Percentiles rank a stretch among this genome's conserved stretches.
Evolutionary conservation across 257 asterid genomes (phyloP).

Genomic region (Phtheirospermum japonicum): DNA sequence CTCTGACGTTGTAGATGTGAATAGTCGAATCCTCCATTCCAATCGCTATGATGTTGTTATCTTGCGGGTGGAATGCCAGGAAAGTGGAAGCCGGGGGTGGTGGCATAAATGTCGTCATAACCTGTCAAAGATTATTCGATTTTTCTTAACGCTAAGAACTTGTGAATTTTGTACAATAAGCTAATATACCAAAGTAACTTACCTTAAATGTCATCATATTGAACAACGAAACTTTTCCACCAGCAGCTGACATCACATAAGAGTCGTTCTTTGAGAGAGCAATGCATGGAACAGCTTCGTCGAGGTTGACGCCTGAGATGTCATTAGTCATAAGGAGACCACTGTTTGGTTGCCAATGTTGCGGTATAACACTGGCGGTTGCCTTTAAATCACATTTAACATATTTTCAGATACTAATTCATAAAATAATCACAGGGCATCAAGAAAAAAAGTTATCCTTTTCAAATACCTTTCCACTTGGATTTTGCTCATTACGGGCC

Average conservation of each 20-base stretch:
- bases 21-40: slow-evolving; percentile 99
- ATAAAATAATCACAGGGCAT: background rate
- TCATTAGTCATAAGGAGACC: slow-evolving; percentile 75
- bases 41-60: slow-evolving; percentile 89
- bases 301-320: slow-evolving; percentile 65
- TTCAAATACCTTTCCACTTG: slow-evolving; percentile 68
- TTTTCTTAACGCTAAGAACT: slow-evolving; percentile 20
- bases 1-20: slow-evolving; percentile 91
- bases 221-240: slow-evolving; percentile 78
- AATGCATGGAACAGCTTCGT: slow-evolving; percentile 82
- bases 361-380: slow-evolving; percentile 63
- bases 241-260: slow-evolving; percentile 82
- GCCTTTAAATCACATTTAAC: slow-evolving; percentile 44
- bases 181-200: slow-evolving; percentile 19
- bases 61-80: slow-evolving; percentile 95
- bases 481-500: slow-evolving; percentile 84
- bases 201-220: slow-evolving; percentile 88
- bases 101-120: slow-evolving; percentile 96
- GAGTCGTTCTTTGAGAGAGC: slow-evolving; percentile 85
- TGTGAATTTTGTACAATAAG: background rate
- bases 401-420: slow-evolving; percentile 26
- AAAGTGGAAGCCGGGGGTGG: slow-evolving; percentile 95
- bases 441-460: background rate
- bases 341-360: slow-evolving; percentile 77
- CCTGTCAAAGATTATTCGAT: slow-evolving; percentile 40